Evolutionary conservation across 2,329 filamentous ascomycete species (phyloP).

Genomic region (Cladosporium sp.): DNA sequence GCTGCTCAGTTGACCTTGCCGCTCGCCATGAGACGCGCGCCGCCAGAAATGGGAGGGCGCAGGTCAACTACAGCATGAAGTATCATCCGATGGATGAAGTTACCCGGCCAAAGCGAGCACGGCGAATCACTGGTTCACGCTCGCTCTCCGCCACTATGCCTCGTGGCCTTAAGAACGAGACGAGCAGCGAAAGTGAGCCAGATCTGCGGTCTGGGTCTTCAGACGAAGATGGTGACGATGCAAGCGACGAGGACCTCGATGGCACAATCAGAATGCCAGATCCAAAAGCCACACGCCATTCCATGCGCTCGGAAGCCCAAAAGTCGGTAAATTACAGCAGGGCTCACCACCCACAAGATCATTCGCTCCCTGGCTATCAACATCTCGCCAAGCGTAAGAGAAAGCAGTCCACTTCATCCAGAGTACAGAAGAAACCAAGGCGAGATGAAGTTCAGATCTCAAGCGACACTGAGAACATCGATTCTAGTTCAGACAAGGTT

Average conservation of each 20-base stretch:
- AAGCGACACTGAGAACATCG: too few relatives aligned
- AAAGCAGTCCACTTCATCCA: background rate
- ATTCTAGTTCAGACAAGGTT: too few relatives aligned
- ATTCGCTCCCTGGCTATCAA: slow-evolving; percentile 17
- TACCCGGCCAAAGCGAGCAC: slow-evolving; percentile 15
- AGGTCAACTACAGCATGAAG: slow-evolving; percentile 17
- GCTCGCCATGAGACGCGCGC: slow-evolving; percentile 15
- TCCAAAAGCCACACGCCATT: slow-evolving; percentile 20
- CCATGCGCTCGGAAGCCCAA: slow-evolving; percentile 16
- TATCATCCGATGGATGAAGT: slow-evolving; percentile 24
- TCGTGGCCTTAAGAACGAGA: background rate
- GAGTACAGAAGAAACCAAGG: background rate
- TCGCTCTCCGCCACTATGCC: background rate
- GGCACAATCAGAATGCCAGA: slow-evolving; percentile 12
- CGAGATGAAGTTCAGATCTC: too few relatives aligned
- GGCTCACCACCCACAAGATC: slow-evolving; percentile 24
- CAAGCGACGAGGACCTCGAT: background rate
- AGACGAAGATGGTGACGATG: slow-evolving; percentile 6
- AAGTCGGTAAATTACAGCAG: slow-evolving; percentile 21
- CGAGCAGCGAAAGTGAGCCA: slow-evolving; percentile 7
- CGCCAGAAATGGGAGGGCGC: slow-evolving; percentile 13
- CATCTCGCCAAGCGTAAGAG: slow-evolving; percentile 12
- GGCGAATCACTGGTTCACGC: slow-evolving; percentile 3
- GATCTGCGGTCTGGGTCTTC: background rate
- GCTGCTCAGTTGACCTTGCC: background rate